A percentile compares a stretch with the other conserved stretches of the same genome.
Evolutionary conservation across 345 rosid species (phyloP).

Genomic region (Cardamine resedifolia): DNA sequence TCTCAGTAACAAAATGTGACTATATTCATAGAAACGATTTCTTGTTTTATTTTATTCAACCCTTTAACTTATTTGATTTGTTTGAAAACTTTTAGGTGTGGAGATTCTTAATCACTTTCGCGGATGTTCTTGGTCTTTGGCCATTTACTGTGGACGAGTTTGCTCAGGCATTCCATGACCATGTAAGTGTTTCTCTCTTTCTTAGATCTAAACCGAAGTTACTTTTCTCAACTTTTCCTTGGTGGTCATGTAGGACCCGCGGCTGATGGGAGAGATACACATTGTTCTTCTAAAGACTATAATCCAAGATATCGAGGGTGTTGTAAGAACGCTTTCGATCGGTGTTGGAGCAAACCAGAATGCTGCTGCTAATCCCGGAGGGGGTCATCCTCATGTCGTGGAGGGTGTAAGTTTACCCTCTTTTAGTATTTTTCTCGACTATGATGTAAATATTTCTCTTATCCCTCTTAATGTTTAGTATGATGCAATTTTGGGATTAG

Average conservation of each 20-base stretch:
- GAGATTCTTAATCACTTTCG: conserved; percentile 82
- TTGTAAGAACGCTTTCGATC: conserved; percentile 52
- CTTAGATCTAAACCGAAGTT: background rate
- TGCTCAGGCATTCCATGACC: conserved; percentile 86
- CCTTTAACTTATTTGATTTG: background rate
- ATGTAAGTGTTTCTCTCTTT: conserved; percentile 48
- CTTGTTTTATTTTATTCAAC: background rate
- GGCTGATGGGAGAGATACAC: conserved; percentile 83
- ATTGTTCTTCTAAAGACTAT: conserved; percentile 64
- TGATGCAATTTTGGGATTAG: conserved; percentile 37
- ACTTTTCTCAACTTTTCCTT: conserved; percentile 9
- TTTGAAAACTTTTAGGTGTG: conserved; percentile 56
- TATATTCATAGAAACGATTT: background rate
- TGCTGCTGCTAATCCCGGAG: conserved; percentile 67
- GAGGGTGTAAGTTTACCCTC: conserved; percentile 68
- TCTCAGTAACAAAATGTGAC: background rate
- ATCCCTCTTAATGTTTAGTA: conserved; percentile 2
- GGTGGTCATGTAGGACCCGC: conserved; percentile 59
- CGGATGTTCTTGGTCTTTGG: conserved; percentile 86
- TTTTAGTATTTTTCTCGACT: background rate
- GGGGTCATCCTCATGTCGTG: conserved; percentile 85
- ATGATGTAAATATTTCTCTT: background rate
- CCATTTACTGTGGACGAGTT: conserved; percentile 93
- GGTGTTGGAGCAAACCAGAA: conserved; percentile 67
- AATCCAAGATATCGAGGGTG: conserved; percentile 87